These are phyloP conservation scores for Blepharisma stoltei DNA, from an alignment of 73 alveolate species.

Conservation along the genomic window DNA sequence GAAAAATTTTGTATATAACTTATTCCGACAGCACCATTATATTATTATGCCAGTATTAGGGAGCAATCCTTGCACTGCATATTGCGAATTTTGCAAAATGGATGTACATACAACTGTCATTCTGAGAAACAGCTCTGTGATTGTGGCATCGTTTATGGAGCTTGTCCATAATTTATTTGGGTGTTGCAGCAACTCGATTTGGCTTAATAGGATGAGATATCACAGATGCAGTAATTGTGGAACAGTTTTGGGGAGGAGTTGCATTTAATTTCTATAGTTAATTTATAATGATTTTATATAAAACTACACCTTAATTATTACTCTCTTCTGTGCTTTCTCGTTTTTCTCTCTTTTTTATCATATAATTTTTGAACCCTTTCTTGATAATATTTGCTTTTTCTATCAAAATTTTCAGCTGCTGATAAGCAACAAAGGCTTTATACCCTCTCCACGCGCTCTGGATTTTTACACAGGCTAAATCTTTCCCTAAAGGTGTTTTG, in stretches of 20 bases:
- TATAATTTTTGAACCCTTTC: slow-evolving; percentile 51
- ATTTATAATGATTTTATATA: background rate
- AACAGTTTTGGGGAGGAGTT: slow-evolving; percentile 7
- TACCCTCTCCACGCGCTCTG: slow-evolving; percentile 61
- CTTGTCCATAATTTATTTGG: background rate
- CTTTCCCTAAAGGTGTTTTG: slow-evolving; percentile 71
- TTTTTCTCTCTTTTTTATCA: slow-evolving; percentile 51
- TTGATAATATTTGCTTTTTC: slow-evolving; percentile 59
- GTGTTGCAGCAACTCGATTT: background rate
- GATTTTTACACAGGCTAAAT: slow-evolving; percentile 60
- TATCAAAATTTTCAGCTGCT: slow-evolving; percentile 56
- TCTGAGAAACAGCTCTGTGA: background rate
- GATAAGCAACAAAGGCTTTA: slow-evolving; percentile 60
- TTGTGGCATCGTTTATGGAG: background rate
- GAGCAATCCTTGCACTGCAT: slow-evolving; percentile 16
- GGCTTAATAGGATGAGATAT: slow-evolving; percentile 8
- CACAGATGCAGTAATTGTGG: slow-evolving; percentile 6
- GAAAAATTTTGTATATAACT: too few species aligned
- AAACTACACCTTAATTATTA: slow-evolving; percentile 11
- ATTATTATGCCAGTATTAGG: slow-evolving; percentile 27
- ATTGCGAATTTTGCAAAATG: background rate
- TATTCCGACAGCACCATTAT: too few species aligned
- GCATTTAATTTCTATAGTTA: background rate
- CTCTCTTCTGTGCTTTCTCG: slow-evolving; percentile 51
- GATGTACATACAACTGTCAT: slow-evolving; percentile 22